phyloP scores from a whole-genome alignment of 1,139 yeast genomes.

The Scheffersomyces illinoinensis region DNA sequence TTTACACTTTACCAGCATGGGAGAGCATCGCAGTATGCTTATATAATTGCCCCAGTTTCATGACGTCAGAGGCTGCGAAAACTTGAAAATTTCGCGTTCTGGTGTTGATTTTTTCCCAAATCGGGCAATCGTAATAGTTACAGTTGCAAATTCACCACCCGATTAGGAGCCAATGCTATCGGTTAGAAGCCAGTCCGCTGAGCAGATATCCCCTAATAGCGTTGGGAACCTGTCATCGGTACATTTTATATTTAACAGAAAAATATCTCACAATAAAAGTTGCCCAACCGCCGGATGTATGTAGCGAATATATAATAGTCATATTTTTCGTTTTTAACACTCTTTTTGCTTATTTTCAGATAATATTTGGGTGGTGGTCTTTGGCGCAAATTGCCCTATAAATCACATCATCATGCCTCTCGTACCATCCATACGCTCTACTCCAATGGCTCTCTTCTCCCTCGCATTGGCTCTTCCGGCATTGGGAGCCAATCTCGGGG shows the following conservation, averaged over 20 bases:
- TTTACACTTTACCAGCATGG: background rate
- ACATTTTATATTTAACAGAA: background rate
- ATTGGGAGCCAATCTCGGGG: background rate
- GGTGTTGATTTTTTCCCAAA: background rate
- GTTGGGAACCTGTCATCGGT: background rate
- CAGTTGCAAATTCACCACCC: background rate
- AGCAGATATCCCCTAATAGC: background rate
- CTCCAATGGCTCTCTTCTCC: background rate
- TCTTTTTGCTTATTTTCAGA: background rate
- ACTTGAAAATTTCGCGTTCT: background rate
- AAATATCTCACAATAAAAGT: background rate
- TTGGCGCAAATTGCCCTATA: background rate
- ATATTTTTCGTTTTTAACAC: background rate
- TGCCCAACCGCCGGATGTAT: background rate
- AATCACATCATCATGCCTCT: background rate
- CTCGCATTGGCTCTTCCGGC: background rate
- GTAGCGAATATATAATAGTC: background rate
- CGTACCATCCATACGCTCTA: background rate
- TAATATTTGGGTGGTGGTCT: background rate
- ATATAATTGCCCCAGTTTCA: constrained; percentile 1
- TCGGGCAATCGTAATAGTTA: background rate
- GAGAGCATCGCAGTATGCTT: constrained; percentile 2
- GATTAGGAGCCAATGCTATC: background rate
- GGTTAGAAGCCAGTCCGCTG: background rate
- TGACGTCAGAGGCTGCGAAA: background rate